Percentiles rank a stretch among this genome's conserved stretches.
phyloP scores from a whole-genome alignment of 139 green algal species.

The Asterochloris sp. region DNA sequence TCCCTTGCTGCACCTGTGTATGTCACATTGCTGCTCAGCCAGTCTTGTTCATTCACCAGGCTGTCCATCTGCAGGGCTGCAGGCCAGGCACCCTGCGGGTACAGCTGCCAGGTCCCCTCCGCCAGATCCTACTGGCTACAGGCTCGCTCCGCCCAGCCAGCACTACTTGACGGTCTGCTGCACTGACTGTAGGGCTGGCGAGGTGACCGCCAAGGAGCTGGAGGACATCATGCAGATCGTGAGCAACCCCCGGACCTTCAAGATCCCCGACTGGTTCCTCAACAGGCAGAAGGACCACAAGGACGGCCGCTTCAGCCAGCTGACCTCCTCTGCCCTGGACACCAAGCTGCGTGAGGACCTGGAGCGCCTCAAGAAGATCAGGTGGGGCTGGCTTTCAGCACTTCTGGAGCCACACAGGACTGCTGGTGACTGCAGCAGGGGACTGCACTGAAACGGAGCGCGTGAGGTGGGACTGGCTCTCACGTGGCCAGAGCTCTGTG shows the following conservation, averaged over 20 bases:
- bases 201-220: slow-evolving; percentile 94
- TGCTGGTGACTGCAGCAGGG: too few relatives aligned
- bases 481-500: too few relatives aligned
- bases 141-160: neutral
- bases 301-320: slow-evolving; percentile 85
- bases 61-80: too few relatives aligned
- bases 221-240: slow-evolving; percentile 98
- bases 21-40: too few relatives aligned
- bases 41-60: too few relatives aligned
- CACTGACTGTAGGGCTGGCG: slow-evolving; percentile 66
- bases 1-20: too few relatives aligned
- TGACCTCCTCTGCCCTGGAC: slow-evolving; percentile 86
- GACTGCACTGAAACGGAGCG: too few relatives aligned
- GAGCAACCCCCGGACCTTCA: slow-evolving; percentile 96
- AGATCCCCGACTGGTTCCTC: slow-evolving; percentile 99
- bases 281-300: slow-evolving; percentile 98
- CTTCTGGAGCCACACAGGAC: too few relatives aligned
- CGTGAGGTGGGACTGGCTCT: too few relatives aligned
- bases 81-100: too few relatives aligned
- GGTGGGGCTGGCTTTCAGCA: slow-evolving; percentile 32
- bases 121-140: too few relatives aligned
- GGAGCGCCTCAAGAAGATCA: slow-evolving; percentile 99
- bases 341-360: slow-evolving; percentile 95
- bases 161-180: neutral
- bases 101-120: too few relatives aligned